Conservation (phyloP, 805 yeast genomes). For the Lipomyces lipofer region DNA sequence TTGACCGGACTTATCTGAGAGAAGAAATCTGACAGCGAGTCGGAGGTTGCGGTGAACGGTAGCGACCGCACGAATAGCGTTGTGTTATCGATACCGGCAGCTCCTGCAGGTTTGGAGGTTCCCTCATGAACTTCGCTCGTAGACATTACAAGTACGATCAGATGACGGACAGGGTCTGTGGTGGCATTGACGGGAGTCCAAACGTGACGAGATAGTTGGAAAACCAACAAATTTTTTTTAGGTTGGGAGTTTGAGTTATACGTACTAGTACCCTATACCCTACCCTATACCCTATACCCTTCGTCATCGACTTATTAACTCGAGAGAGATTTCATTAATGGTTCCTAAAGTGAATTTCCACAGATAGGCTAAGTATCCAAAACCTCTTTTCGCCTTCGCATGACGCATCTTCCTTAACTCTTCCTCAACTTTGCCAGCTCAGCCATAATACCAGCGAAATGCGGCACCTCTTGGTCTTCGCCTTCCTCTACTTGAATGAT, state of each 20-base stretch:
- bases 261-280: too few relatives aligned
- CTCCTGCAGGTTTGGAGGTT: too few relatives aligned
- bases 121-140: background rate
- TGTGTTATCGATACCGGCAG: conserved; percentile 21
- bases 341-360: background rate
- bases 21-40: conserved; percentile 78
- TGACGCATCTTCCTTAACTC: too few relatives aligned
- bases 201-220: background rate
- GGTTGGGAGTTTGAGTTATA: conserved; percentile 22
- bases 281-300: too few relatives aligned
- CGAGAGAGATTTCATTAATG: too few relatives aligned
- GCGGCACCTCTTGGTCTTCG: background rate
- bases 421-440: conserved; percentile 5
- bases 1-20: conserved; percentile 92
- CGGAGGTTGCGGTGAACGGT: conserved; percentile 78
- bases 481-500: too few relatives aligned
- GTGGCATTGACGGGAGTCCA: background rate
- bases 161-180: too few relatives aligned
- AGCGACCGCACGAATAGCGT: conserved; percentile 85
- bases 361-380: background rate
- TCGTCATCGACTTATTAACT: too few relatives aligned
- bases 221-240: background rate
- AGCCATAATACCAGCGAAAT: conserved; percentile 18
- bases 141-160: background rate
- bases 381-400: too few relatives aligned